Evolutionary conservation across 1,139 yeast species (phyloP), one percentile per base, ranked within the genome.

Genomic region (Pneumocystis oryctolagi): DNA sequence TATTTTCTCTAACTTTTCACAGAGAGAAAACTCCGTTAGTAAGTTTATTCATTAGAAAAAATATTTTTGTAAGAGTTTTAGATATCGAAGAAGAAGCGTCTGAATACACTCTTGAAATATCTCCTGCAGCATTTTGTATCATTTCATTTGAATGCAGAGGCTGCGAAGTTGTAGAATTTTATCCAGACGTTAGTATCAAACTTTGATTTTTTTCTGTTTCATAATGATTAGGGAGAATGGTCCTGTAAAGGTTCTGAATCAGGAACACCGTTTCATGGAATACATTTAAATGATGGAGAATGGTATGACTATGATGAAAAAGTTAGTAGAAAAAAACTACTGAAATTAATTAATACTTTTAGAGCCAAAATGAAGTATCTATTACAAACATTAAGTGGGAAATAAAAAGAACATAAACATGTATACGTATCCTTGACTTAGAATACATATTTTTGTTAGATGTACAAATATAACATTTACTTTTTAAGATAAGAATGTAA

Each of bases 231-330:
- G 68, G 92, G 95, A 0, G 76, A 75, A 62, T 87, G 89, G 71
- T 75, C 76, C 61, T 87, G 90, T 65, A 75, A 73, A 59, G 87
- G 88, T 2, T 75, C 73, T 8, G 83, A 81, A 20, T 74, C 82
- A 2, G 73, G 74, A 9, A 78, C 87, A 1, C 74, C 72, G 64
- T 87, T 87, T 69, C 72, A 72, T 14, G 89, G 84, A 28, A 80
- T 89, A n/a, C 89, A 85, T 64, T 74, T 89, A 62, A 81, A 79
- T 58, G 97, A 89, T 57, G 83, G 81, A 59, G 97, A 92, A 72
- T 90, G 96, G 95, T 92, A 84, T 72, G 98, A 92, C 70, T 94
- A 90, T 72, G 97, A 92, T 71, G 97, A 92, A 65, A 82, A 84
- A 70, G 84, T 87, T 4, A 82, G 83, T 12, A 47, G 12, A n/a